Conservation (phyloP, 768 basidiomycete genomes). For the Serpula lacrymans region DNA sequence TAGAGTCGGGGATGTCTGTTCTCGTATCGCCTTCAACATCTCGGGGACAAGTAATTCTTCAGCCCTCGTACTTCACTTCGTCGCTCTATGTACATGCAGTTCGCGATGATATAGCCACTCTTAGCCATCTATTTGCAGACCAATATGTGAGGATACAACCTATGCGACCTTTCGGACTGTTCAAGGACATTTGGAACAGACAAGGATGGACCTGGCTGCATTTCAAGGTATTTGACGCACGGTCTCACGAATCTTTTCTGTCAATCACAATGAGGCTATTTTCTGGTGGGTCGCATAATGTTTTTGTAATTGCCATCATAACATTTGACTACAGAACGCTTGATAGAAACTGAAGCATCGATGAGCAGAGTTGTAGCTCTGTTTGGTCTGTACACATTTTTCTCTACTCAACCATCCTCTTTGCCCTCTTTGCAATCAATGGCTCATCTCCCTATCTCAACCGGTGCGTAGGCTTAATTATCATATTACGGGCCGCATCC, state of each 20-base stretch:
- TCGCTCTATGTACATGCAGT: conserved; percentile 65
- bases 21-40: conserved; percentile 52
- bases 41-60: conserved; percentile 62
- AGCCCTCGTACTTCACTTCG: conserved; percentile 77
- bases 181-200: conserved; percentile 65
- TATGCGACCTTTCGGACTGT: conserved; percentile 58
- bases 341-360: conserved; percentile 45
- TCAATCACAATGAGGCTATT: conserved; percentile 59
- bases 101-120: conserved; percentile 56
- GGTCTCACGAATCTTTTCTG: conserved; percentile 63
- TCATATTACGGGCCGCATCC: conserved; percentile 1
- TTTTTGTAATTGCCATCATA: neutral
- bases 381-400: conserved; percentile 70
- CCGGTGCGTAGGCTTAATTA: conserved; percentile 48
- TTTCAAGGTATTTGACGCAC: conserved; percentile 67
- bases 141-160: conserved; percentile 34
- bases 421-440: conserved; percentile 47
- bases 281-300: conserved; percentile 44
- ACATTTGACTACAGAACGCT: conserved; percentile 44
- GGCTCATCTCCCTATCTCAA: conserved; percentile 58
- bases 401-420: conserved; percentile 61
- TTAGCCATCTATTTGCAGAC: conserved; percentile 53
- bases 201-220: conserved; percentile 77
- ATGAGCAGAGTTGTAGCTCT: conserved; percentile 57
- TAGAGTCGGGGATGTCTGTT: conserved; percentile 39